Base-by-base conservation (phyloP, 2,329 filamentous ascomycete genomes). In the Cercospora sp. region DNA sequence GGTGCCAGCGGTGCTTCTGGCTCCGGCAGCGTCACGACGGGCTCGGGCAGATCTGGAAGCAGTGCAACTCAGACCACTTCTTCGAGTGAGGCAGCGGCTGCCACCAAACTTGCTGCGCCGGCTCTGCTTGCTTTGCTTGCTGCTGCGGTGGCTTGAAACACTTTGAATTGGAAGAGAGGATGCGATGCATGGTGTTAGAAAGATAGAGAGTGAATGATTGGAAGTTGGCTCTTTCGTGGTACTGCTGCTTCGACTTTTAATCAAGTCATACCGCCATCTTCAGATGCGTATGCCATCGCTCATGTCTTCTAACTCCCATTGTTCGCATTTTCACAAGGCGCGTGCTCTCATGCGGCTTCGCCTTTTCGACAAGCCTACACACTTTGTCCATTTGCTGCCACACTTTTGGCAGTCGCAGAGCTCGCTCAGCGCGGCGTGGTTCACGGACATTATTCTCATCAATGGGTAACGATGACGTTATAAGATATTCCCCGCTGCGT, bases 111-210 rank as follows among this genome's bases (percentile, higher is more conserved):
- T 53, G 62, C 51, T 28, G 62, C 49, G n/a, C 62, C 62, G 40
- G 62, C 62, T 43, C 24, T 65, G 62, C 62, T 65, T n/a, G 62
- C 62, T 43, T 26, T 65, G 49, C 32, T 65, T 18, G 62, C 32
- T 49, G 62, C 62, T 30, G 62, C 30, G 13, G n/a, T 65, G 10
- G 49, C 53, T 37, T 65, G 37, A 57, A 43, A n/a, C 9, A 5
- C 26, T 21, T 49, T 28, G 24, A 24, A 10, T 24, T n/a, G 37
- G n/a, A 40, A 9, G 12, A 28, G 9, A 18, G 13, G 21, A 26
- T 30, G 21, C 26, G 24, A 61, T 40, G 16, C 59, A 61, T 45
- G 18, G 21, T 43, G n/a, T 12, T 49, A 61, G 59, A 61, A 7
- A 28, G 37, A 61, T 61, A 61, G 37, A 45, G 13, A 12, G 45